Conservation (phyloP, 78 protist species). For the Isochrysis galbana region DNA sequence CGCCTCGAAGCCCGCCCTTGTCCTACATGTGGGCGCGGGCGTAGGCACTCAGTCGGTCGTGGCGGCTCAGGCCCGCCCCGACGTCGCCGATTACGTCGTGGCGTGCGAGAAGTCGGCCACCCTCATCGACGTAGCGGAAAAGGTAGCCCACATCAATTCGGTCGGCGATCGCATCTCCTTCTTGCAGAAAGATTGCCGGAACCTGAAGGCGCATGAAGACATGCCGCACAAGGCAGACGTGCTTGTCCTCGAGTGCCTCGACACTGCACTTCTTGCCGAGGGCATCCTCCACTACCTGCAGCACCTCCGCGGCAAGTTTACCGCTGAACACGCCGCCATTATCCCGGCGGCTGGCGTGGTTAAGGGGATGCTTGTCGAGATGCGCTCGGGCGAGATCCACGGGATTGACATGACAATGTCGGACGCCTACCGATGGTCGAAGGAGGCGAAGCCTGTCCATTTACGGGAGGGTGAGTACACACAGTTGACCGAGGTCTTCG, state of each 20-base stretch:
- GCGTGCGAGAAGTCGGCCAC: background rate
- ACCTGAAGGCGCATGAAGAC: slow-evolving; percentile 1
- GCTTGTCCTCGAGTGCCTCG: slow-evolving; percentile 18
- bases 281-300: slow-evolving; percentile 15
- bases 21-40: background rate
- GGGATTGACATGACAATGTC: slow-evolving; percentile 14
- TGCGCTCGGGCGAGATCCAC: slow-evolving; percentile 6
- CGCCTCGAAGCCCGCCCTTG: background rate
- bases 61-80: background rate
- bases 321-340: background rate
- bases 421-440: slow-evolving; percentile 9
- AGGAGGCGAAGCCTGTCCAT: background rate
- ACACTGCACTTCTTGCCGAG: background rate
- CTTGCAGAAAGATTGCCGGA: background rate
- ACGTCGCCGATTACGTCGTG: background rate
- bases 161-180: background rate
- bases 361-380: slow-evolving; percentile 17
- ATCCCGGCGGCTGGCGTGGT: slow-evolving; percentile 1
- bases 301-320: background rate
- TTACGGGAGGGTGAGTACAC: background rate
- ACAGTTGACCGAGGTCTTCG: slow-evolving; percentile 12
- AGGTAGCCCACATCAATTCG: background rate
- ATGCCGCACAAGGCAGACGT: background rate
- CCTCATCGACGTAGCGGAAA: background rate
- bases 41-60: background rate